phyloP scores from a whole-genome alignment of 495 filamentous ascomycete genomes.

The Patellaria atrata region DNA sequence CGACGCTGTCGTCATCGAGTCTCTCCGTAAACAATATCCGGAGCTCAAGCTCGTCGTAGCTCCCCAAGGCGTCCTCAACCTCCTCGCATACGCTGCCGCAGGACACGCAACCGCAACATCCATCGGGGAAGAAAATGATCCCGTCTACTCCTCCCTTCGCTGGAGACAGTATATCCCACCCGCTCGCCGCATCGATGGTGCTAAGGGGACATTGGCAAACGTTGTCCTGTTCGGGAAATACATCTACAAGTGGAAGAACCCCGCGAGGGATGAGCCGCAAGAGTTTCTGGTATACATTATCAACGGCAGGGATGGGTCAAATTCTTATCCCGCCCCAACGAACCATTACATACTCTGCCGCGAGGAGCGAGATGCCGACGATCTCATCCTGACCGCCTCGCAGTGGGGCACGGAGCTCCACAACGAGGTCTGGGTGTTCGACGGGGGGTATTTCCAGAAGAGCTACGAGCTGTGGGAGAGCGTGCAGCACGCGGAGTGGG shows the following conservation, averaged over 20 bases:
- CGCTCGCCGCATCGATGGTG: slow-evolving; percentile 33
- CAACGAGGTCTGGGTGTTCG: slow-evolving; percentile 51
- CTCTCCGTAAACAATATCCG: slow-evolving; percentile 38
- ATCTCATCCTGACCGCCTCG: slow-evolving; percentile 38
- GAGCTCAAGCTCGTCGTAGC: slow-evolving; percentile 34
- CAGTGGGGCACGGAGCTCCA: slow-evolving; percentile 38
- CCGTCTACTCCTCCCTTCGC: slow-evolving; percentile 22
- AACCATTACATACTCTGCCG: slow-evolving; percentile 38
- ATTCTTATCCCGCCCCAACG: slow-evolving; percentile 17
- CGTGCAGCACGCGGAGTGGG: slow-evolving; percentile 43
- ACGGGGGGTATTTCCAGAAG: slow-evolving; percentile 46
- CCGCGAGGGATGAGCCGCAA: too few species aligned
- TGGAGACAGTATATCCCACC: slow-evolving; percentile 37
- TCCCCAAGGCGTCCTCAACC: slow-evolving; percentile 23
- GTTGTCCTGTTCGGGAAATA: slow-evolving; percentile 38
- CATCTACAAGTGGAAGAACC: slow-evolving; percentile 35
- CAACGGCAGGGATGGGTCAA: slow-evolving; percentile 32
- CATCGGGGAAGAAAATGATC: slow-evolving; percentile 25
- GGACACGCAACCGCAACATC: slow-evolving; percentile 32
- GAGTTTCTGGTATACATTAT: slow-evolving; percentile 41
- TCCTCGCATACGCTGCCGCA: slow-evolving; percentile 37
- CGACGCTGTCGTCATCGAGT: slow-evolving; percentile 35
- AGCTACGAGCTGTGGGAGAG: slow-evolving; percentile 40
- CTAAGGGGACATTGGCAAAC: slow-evolving; percentile 30
- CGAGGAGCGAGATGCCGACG: slow-evolving; percentile 31